Evolutionary conservation across 495 filamentous ascomycete genomes (phyloP), one percentile per base, ranked within the genome.

Genomic region (Penicillium bovifimosum): DNA sequence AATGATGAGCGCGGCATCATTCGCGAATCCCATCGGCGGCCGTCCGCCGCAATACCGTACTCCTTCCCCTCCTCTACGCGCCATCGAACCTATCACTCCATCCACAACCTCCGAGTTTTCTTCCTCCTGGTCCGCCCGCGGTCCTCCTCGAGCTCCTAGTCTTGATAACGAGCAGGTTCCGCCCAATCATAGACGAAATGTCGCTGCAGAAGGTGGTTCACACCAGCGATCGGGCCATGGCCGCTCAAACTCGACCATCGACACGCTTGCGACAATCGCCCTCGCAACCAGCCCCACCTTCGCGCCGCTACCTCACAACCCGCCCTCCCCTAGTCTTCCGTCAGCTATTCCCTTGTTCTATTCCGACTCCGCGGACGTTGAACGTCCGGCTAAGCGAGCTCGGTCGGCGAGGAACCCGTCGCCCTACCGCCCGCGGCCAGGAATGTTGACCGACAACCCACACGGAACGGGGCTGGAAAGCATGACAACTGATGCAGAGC

Each of bases 381-480:
- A 81, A 56, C 74, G 78, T 20, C 81, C 81, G 6, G 63, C 77
- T n/a, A 86, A 86, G 58, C 77, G 83, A 27, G 71, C 79, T 20
- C 75, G 80, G 44, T 84, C 83, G 26, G 82, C 83, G 53, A 72
- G 77, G 54, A 61, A 79, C 46, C 60, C 70, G 17, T 82, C 81
- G 40, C 75, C 80, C 24, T 68, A 72, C 35, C 67, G 66, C 40
- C 51, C 58, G 45, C 67, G 61, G 17, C 59, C 63, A 17, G 59
- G 56, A 18, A 62, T 72, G 39, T 68, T 72, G 51, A 72, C 77
- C 8, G 63, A 64, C 29, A 74, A 76, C 24, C 76, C 76, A 56
- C 71, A 77, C 53, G 35, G 65, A 27, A 50, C 67, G 35, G 50
- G 62, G 16, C 57, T 66, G 17, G 74, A 78, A 41, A 77, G 68